Base-by-base conservation (phyloP, 2,329 filamentous ascomycete species). In the Colletotrichum shisoi region DNA sequence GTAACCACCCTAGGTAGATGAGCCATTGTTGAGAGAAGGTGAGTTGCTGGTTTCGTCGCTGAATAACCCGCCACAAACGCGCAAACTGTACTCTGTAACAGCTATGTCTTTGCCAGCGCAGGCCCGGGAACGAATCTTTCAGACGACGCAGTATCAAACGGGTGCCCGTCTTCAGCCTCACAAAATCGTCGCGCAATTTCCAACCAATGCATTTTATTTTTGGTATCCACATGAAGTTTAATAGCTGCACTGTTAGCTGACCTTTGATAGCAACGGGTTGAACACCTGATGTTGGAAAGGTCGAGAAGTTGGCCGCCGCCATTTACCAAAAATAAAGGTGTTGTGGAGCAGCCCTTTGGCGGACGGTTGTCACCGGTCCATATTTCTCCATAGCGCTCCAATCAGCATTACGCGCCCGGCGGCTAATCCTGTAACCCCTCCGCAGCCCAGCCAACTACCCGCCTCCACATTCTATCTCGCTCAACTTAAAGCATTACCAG, bases 391-490 rank as follows among this genome's bases (percentile, higher is more conserved):
- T 34, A 19, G 53, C 40, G 39, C 39, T 40, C 64, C 61, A 67
- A 67, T 59, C 24, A 54, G 21, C 21, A 1, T 8, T 37, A 24
- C 4, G 0, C n/a, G 15, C 48, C 37, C 34, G 60, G 64, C 64
- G 64, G 53, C 60, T 67, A 67, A 67, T 64, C 64, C 53, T 63
- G 13, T 24, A 34, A 46, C 40, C 40, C 24, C 54, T 57, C 40
- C 12, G 46, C 27, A 6, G 11, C 15, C 21, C 11, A 27, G 42
- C 17, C 27, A 48, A 39, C 19, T 45, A 24, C 15, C 44, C 27
- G 13, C n/a, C 46, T 57, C 27, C 8, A 5, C 15, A 39, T 39
- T 8, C 56, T 15, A 21, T 34, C n/a, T 11, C 24, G 3, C 12
- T 58, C 44, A 13, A 7, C 31, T 19, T 1, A 46, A 46, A 7